These are phyloP conservation scores for Persicaria tinctoria DNA, from an alignment of 148 eudicot species.

Conservation along the genomic window DNA sequence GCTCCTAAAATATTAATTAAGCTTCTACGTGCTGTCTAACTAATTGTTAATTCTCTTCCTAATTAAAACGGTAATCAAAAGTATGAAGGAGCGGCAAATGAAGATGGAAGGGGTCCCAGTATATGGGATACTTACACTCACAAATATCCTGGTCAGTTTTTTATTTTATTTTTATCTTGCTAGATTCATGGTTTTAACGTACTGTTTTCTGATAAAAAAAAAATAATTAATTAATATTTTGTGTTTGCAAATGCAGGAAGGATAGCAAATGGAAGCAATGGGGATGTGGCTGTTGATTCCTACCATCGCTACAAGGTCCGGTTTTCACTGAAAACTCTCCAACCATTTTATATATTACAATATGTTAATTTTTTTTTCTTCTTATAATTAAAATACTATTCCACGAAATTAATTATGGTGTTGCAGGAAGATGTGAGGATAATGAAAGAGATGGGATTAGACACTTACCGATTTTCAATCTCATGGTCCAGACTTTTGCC, in stretches of 20 bases:
- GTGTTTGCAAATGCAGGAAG: slow-evolving; percentile 10
- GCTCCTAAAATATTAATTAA: too few relatives aligned
- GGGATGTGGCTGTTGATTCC: slow-evolving; percentile 26
- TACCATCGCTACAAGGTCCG: slow-evolving; percentile 21
- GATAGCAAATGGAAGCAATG: slow-evolving; percentile 25
- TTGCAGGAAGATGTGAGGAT: slow-evolving; percentile 8
- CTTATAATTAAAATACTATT: too few relatives aligned
- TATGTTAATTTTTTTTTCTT: too few relatives aligned
- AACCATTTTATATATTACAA: too few relatives aligned
- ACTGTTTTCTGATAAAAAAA: too few relatives aligned
- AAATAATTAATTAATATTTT: too few relatives aligned
- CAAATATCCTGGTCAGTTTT: slow-evolving; percentile 18
- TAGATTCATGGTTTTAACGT: too few relatives aligned
- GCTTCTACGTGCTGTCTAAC: too few relatives aligned
- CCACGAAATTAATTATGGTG: too few relatives aligned
- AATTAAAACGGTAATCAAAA: background rate
- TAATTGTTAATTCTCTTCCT: too few relatives aligned
- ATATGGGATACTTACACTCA: slow-evolving; percentile 29
- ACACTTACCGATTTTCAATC: background rate
- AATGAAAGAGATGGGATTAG: slow-evolving; percentile 6
- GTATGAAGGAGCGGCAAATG: slow-evolving; percentile 6
- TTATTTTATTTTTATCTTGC: too few relatives aligned
- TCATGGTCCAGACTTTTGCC: background rate
- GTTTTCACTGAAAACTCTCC: too few relatives aligned
- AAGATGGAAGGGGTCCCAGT: slow-evolving; percentile 27